Evolutionary conservation across 345 rosid species (phyloP).

Genomic region (Pseudoturritis turrita): DNA sequence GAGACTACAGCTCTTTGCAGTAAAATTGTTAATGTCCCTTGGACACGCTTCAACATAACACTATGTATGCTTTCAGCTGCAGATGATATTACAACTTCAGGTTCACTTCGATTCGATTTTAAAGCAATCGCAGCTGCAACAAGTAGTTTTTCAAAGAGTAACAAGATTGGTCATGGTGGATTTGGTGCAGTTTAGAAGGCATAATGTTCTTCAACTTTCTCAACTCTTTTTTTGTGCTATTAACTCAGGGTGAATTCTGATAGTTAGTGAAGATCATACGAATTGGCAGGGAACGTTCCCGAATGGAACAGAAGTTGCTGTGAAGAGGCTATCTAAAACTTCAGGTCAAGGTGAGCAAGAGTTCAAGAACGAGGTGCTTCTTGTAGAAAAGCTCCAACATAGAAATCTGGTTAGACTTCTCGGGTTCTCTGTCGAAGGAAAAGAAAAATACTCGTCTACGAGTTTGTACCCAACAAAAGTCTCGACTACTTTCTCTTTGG

Average conservation of each 20-base stretch:
- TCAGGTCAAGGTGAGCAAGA: no score
- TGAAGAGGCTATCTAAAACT: no score
- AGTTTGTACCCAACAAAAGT: no score
- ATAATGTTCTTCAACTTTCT: not conserved
- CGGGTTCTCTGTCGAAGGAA: no score
- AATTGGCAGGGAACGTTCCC: no score
- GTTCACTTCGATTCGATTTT: constrained; percentile 39
- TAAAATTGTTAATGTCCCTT: not conserved
- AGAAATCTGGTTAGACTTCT: no score
- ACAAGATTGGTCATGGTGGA: constrained; percentile 62
- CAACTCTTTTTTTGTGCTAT: not conserved
- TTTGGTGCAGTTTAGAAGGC: constrained; percentile 59
- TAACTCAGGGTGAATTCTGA: not conserved
- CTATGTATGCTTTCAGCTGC: constrained; percentile 17
- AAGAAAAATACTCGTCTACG: no score
- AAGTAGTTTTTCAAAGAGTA: constrained; percentile 32
- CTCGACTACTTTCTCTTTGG: no score
- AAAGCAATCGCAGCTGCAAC: constrained; percentile 38
- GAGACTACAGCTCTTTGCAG: not conserved
- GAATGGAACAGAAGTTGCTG: no score
- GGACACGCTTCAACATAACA: not conserved
- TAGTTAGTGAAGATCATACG: not conserved
- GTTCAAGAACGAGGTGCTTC: no score
- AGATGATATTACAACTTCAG: constrained; percentile 27
- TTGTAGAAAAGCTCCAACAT: no score